These are phyloP conservation scores for Tulasnella sp. DNA, from an alignment of 768 basidiomycete species.

Conservation along the genomic window DNA sequence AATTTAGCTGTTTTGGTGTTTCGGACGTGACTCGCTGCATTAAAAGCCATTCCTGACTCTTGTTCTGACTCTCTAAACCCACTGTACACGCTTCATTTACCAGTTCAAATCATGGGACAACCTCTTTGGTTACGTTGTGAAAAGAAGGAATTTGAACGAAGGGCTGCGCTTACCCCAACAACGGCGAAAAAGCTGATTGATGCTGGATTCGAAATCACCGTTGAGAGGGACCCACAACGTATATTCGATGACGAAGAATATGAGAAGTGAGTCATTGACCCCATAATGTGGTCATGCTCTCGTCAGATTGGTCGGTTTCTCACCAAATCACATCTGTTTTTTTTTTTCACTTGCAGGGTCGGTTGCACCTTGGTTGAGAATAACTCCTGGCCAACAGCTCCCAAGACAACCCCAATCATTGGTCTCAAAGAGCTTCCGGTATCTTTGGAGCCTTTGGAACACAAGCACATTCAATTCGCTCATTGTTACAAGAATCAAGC, in stretches of 20 bases:
- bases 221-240: constrained; percentile 86
- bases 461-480: constrained; percentile 96
- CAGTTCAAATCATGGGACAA: constrained; percentile 20
- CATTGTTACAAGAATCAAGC: constrained; percentile 95
- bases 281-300: background rate
- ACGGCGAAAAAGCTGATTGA: constrained; percentile 80
- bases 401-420: constrained; percentile 62
- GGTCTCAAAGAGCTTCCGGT: constrained; percentile 92
- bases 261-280: constrained; percentile 53
- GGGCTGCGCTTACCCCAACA: constrained; percentile 84
- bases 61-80: background rate
- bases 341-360: constrained; percentile 40
- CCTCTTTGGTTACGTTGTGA: constrained; percentile 92
- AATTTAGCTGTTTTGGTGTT: too few species aligned
- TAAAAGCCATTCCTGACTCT: too few species aligned
- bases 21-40: too few species aligned
- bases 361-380: constrained; percentile 80
- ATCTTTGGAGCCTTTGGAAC: constrained; percentile 69
- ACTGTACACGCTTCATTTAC: background rate
- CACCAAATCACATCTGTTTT: background rate
- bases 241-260: constrained; percentile 92
- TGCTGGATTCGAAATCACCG: constrained; percentile 77
- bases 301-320: constrained; percentile 1
- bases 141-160: constrained; percentile 87
- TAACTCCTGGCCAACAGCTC: constrained; percentile 80